Evolutionary conservation across 78 protist species (phyloP).

Genomic region (Dictyostelium brefeldianum): DNA sequence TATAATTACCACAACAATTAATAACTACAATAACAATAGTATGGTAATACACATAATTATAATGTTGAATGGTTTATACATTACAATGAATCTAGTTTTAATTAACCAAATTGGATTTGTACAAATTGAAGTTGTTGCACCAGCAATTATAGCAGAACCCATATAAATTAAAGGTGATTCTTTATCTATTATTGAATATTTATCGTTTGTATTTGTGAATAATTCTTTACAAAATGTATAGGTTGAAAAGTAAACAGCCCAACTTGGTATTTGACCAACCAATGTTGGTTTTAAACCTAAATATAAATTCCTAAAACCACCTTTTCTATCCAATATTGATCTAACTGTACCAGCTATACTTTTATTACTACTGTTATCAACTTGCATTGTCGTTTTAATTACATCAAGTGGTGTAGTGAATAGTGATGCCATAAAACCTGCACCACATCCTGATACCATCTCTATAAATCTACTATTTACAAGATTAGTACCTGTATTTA

Average conservation of each 20-base stretch:
- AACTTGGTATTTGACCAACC: constrained; percentile 82
- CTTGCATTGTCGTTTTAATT: constrained; percentile 86
- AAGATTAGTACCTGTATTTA: not conserved
- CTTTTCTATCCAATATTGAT: constrained; percentile 3
- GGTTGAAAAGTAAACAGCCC: constrained; percentile 89
- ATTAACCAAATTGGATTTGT: constrained; percentile 89
- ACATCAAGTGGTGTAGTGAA: constrained; percentile 83
- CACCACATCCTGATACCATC: constrained; percentile 77
- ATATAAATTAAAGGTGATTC: constrained; percentile 11
- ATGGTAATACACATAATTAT: too few relatives aligned
- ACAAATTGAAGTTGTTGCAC: constrained; percentile 60
- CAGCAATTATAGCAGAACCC: constrained; percentile 79
- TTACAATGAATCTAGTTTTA: constrained; percentile 86
- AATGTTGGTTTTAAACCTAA: constrained; percentile 82
- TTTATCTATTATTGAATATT: not conserved
- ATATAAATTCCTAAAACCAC: constrained; percentile 41
- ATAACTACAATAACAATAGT: too few relatives aligned
- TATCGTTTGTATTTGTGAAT: not conserved
- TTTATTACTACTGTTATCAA: not conserved
- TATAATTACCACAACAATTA: too few relatives aligned
- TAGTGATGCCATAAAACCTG: constrained; percentile 78
- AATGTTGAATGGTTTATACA: too few relatives aligned
- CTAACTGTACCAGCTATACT: not conserved
- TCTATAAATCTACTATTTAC: constrained; percentile 23
- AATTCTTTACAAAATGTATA: constrained; percentile 75